These are phyloP conservation scores for Trichoderma aggressivum DNA, from an alignment of 2,329 filamentous ascomycete genomes.

Conservation along the genomic window DNA sequence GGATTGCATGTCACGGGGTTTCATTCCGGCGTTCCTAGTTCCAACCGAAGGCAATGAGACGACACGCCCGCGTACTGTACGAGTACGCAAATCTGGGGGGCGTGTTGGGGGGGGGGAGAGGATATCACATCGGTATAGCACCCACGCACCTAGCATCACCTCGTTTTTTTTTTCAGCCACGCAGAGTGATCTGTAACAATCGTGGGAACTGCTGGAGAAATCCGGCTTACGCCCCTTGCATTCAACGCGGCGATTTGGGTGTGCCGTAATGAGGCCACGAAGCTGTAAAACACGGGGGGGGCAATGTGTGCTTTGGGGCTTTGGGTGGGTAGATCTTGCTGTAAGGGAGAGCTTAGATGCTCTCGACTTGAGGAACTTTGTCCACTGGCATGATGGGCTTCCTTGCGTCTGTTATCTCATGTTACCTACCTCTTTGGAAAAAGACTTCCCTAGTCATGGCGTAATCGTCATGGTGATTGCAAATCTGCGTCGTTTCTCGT, in stretches of 20 bases:
- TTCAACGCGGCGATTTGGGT: not conserved
- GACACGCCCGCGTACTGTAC: not conserved
- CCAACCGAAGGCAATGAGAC: not conserved
- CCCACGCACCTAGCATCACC: not conserved
- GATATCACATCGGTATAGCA: not conserved
- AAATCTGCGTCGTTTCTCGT: not conserved
- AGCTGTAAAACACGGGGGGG: not conserved
- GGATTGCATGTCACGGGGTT: not conserved
- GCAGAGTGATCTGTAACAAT: not conserved
- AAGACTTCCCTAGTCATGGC: not conserved
- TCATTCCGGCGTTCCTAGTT: constrained; percentile 5
- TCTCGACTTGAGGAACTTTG: not conserved
- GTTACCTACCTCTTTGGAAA: not conserved
- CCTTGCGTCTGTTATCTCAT: not conserved
- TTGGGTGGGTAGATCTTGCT: not conserved
- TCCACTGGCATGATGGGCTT: not conserved
- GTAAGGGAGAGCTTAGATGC: not conserved
- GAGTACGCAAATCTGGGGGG: not conserved
- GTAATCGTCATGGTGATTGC: not conserved
- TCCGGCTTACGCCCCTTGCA: not conserved
- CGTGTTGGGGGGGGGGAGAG: not conserved
- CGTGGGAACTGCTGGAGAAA: not conserved
- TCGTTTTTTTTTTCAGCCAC: not conserved
- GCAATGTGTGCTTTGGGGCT: not conserved
- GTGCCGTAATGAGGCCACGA: not conserved